phyloP scores from a whole-genome alignment of 768 basidiomycete species.

The Phylloporus sp. region DNA sequence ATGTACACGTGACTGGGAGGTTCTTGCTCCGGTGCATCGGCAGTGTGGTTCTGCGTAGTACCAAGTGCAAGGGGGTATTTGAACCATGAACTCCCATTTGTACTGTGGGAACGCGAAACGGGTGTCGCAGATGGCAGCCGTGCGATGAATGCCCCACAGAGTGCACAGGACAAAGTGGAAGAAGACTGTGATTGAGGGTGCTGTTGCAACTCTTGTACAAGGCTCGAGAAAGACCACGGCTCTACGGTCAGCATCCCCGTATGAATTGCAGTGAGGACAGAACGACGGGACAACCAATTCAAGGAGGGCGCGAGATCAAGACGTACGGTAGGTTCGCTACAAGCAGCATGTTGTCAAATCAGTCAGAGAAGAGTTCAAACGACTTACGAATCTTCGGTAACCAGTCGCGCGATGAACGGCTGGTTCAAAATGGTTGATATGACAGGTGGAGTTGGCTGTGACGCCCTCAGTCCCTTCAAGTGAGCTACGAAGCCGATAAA shows the following conservation, averaged over 20 bases:
- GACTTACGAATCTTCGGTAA: conserved; percentile 83
- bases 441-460: conserved; percentile 56
- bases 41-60: conserved; percentile 18
- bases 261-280: conserved; percentile 81
- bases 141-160: conserved; percentile 61
- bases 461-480: conserved; percentile 61
- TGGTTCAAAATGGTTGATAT: conserved; percentile 73
- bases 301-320: conserved; percentile 92
- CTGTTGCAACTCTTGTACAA: conserved; percentile 53
- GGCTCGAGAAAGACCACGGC: conserved; percentile 61
- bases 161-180: conserved; percentile 62
- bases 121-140: conserved; percentile 39
- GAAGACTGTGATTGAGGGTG: conserved; percentile 43
- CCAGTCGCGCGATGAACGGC: conserved; percentile 73
- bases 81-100: conserved; percentile 58
- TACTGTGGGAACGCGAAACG: conserved; percentile 31
- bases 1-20: conserved; percentile 54
- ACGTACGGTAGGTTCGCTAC: conserved; percentile 82
- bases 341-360: conserved; percentile 6
- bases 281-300: conserved; percentile 89
- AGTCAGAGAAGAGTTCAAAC: not conserved
- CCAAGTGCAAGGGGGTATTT: conserved; percentile 46
- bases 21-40: conserved; percentile 19
- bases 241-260: conserved; percentile 85
- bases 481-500: conserved; percentile 76